Conservation (phyloP, 2,329 filamentous ascomycete species). For the Colletotrichum cereale region DNA sequence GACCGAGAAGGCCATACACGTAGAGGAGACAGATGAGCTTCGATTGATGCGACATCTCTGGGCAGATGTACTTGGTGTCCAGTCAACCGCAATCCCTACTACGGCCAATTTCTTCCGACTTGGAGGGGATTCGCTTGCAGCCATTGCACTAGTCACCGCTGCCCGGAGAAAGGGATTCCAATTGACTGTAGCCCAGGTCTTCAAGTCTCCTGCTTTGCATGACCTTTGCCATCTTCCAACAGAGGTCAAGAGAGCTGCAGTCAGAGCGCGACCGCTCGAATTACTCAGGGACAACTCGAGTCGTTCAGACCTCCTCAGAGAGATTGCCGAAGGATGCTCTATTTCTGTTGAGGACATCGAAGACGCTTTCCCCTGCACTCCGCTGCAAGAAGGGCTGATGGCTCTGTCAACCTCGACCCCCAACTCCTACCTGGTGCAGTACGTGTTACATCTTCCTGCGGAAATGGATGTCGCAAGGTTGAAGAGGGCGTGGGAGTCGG, state of each 20-base stretch:
- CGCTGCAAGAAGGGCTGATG: conserved; percentile 32
- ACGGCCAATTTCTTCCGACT: conserved; percentile 44
- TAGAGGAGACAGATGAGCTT: conserved; percentile 5
- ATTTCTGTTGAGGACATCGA: conserved; percentile 20
- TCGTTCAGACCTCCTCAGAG: not conserved
- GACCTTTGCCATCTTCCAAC: conserved; percentile 22
- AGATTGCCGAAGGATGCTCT: conserved; percentile 13
- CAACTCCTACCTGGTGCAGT: conserved; percentile 30
- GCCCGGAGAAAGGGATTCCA: conserved; percentile 2
- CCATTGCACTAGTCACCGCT: conserved; percentile 43
- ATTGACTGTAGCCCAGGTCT: conserved; percentile 25
- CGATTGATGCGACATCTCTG: conserved; percentile 21
- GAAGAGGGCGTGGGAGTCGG: conserved; percentile 31
- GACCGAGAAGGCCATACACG: not conserved
- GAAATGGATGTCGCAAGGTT: conserved; percentile 9
- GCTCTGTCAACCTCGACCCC: conserved; percentile 20
- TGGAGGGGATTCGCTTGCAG: conserved; percentile 45
- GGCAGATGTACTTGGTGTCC: conserved; percentile 20
- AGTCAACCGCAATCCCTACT: conserved; percentile 25
- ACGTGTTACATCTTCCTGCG: conserved; percentile 5
- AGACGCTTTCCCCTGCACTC: conserved; percentile 30
- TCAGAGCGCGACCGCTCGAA: not conserved
- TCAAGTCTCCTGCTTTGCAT: conserved; percentile 9
- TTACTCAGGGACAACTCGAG: not conserved
- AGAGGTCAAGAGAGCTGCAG: not conserved